Evolutionary conservation across 2,329 filamentous ascomycete species (phyloP), one percentile per base, ranked within the genome.

Genomic region (Anthostomella pinea): DNA sequence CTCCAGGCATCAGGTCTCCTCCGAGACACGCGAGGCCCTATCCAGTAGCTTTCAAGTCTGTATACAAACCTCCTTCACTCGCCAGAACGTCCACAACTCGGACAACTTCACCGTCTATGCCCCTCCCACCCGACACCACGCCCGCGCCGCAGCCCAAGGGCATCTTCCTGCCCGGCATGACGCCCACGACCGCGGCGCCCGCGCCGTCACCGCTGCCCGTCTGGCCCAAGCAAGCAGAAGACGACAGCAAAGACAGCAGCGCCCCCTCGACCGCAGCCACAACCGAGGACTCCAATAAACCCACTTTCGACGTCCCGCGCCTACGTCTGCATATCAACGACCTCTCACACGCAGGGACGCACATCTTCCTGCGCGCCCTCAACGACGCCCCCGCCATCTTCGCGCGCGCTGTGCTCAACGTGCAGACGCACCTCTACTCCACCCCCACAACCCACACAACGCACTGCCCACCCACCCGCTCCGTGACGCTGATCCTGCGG

Each of bases 401-500:
- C 27, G 64, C 76, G 34, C 62, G 67, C 9, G 80, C 85, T 39
- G 75, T 90, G 20, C 61, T 73, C 32, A 75, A 77, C 45, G 87
- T 96, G 11, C 74, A 93, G 31, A 67, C 69, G 19, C 74, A 81
- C 17, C 79, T 97, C 19, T 97, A 96, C 61, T 51, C 56, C 28
- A 63, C 65, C n/a, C 66, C 69, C 30, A 48, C 54, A 9, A 9
- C 29, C 19, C 39, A 41, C 3, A 8, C 30, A 20, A 28, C 25
- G 6, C 65, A 64, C 34, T 55, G 62, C 8, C 77, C 78, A 25
- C 70, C 77, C n/a, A 93, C 87, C 8, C 84, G 88, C 42, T 94
- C 87, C 33, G 80, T 97, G 13, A 96, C 90, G 0, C 66, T 97
- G 22, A 73, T 95, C 41, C 70, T 97, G 4, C 79, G 86, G 19